Evolutionary conservation across 2,329 filamentous ascomycete genomes (phyloP).

Genomic region (Fusarium domesticum): DNA sequence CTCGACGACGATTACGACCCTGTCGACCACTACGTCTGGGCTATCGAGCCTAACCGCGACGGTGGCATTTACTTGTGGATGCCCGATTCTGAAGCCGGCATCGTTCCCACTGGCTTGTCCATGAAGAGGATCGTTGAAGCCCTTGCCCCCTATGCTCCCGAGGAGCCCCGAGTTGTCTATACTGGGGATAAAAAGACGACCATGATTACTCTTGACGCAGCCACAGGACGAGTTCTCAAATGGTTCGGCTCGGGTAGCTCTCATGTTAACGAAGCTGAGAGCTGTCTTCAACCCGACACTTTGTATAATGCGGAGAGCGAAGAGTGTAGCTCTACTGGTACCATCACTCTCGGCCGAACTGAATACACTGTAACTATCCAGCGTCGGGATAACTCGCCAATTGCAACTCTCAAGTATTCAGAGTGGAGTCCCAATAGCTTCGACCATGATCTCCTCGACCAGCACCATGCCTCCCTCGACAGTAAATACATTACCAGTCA

Average conservation of each 20-base stretch:
- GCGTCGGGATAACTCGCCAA: slow-evolving; percentile 66
- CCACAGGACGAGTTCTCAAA: slow-evolving; percentile 76
- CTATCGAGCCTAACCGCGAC: slow-evolving; percentile 86
- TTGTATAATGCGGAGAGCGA: slow-evolving; percentile 64
- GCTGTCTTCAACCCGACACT: slow-evolving; percentile 68
- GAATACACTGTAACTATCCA: slow-evolving; percentile 90
- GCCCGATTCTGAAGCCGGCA: slow-evolving; percentile 56
- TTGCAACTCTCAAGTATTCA: slow-evolving; percentile 88
- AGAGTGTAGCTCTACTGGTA: slow-evolving; percentile 77
- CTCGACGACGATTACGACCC: slow-evolving; percentile 57
- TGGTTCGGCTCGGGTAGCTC: slow-evolving; percentile 75
- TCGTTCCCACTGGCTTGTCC: slow-evolving; percentile 66
- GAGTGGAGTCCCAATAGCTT: slow-evolving; percentile 94
- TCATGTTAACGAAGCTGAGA: slow-evolving; percentile 66
- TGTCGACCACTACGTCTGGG: slow-evolving; percentile 89
- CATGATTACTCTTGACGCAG: slow-evolving; percentile 84
- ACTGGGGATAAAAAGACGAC: slow-evolving; percentile 89
- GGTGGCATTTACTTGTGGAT: slow-evolving; percentile 85
- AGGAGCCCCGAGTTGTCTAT: slow-evolving; percentile 77
- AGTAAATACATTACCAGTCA: slow-evolving; percentile 84
- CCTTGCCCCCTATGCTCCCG: slow-evolving; percentile 70
- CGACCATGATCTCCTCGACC: slow-evolving; percentile 80
- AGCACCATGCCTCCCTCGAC: slow-evolving; percentile 79
- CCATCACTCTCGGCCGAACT: slow-evolving; percentile 77
- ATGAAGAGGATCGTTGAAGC: slow-evolving; percentile 89